Evolutionary conservation across 73 alveolate genomes (phyloP), one percentile per base, ranked within the genome.

Genomic region (Halteria grandinella): DNA sequence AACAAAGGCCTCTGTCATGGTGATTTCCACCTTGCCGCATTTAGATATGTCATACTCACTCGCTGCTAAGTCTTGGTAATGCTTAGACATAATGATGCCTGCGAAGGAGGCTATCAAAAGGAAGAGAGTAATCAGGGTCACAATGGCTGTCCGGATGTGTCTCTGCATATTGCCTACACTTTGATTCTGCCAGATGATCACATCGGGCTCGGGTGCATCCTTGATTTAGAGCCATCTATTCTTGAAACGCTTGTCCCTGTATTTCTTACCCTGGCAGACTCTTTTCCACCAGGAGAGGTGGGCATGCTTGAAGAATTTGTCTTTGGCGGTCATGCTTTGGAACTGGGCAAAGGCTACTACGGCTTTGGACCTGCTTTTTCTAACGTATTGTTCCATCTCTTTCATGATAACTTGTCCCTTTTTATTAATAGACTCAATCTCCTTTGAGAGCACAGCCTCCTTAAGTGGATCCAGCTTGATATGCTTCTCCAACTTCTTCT

Each of bases 171-270:
- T 27, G 0, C 81, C 75, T 11, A 70, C 47, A 18, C 54, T 57
- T 21, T 72, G 69, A 51, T 82, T 82, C 52, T 82, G 49, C 91
- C 91, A 82, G 11, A 50, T 17, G 1, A 82, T 72, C 6, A 58
- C 74, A 11, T 79, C 29, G 2, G 91, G 86, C 23, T 82, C 83
- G 4, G 80, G 80, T 14, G 80, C 80, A 4, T n/a, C 14, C 14
- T 66, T 41, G 14, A 69, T 78, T 39, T 36, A 50, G 14, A 53
- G 76, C 84, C 84, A 69, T 73, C 55, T 73, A 37, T 73, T 74
- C 27, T 39, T 12, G 63, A 73, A 18, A n/a, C 25, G 1, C 10
- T 51, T 20, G 12, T 21, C 4, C 14, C 51, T 20, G 14, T 72
- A 57, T 40, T 72, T 39, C 0, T 31, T 31, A 18, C 23, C 17